A percentile compares a stretch with the other conserved stretches of the same genome.
Conservation (phyloP, 495 filamentous ascomycete species). For the Neurospora tetraspora region DNA sequence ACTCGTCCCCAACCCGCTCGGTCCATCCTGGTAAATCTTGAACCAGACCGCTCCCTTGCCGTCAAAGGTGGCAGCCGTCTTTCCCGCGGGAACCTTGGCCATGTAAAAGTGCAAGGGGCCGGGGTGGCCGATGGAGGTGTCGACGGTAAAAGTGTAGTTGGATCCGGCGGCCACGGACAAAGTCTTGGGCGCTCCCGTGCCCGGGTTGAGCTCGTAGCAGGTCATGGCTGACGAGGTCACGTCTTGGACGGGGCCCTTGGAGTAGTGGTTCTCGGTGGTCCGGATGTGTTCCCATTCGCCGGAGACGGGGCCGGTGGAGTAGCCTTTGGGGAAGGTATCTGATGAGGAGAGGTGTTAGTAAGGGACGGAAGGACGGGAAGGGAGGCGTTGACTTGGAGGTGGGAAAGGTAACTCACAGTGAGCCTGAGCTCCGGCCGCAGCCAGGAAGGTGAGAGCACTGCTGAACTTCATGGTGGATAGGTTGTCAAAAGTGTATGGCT, state of each 20-base stretch:
- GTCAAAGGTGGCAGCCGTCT: constrained; percentile 35
- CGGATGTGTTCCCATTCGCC: constrained; percentile 34
- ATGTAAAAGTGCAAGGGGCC: constrained; percentile 37
- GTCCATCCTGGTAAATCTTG: constrained; percentile 36
- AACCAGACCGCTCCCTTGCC: constrained; percentile 33
- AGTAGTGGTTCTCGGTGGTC: constrained; percentile 35
- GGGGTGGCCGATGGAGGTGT: constrained; percentile 32
- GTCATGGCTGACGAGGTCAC: constrained; percentile 33
- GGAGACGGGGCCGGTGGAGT: constrained; percentile 23
- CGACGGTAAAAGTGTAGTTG: constrained; percentile 34
- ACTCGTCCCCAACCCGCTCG: constrained; percentile 21
- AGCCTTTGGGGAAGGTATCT: constrained; percentile 20
- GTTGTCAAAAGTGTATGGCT: background rate
- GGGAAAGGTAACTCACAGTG: constrained; percentile 23
- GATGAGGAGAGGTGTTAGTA: background rate
- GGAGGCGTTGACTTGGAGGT: background rate
- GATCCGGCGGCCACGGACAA: constrained; percentile 33
- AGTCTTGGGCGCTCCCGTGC: constrained; percentile 17
- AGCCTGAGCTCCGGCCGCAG: constrained; percentile 23
- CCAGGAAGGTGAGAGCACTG: constrained; percentile 22
- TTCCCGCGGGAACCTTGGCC: constrained; percentile 32
- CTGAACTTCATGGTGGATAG: constrained; percentile 25
- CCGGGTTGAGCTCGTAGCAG: constrained; percentile 27
- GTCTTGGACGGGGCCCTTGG: constrained; percentile 24
- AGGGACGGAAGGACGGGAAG: background rate